Evolutionary conservation across 106 monocot genomes (phyloP).

Genomic region (Platanthera guangdongensis): DNA sequence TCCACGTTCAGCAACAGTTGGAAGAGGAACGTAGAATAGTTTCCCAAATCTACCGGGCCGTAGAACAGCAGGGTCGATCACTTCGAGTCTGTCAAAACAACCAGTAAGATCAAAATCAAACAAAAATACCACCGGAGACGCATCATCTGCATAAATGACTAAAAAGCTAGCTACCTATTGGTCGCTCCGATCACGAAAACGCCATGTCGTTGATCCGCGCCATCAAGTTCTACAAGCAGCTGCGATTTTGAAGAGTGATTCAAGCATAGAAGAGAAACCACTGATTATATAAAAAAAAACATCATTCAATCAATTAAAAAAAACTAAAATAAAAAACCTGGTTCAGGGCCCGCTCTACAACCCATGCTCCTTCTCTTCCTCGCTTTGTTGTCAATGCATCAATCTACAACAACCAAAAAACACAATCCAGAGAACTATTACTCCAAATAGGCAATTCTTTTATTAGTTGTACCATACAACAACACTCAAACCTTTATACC

Average conservation of each 20-base stretch:
- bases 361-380: slow-evolving; percentile 77
- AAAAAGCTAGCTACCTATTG: slow-evolving; percentile 49
- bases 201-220: slow-evolving; percentile 71
- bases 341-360: slow-evolving; percentile 64
- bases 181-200: slow-evolving; percentile 95
- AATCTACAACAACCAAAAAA: slow-evolving; percentile 32
- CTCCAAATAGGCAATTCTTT: not conserved
- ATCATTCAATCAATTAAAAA: not conserved
- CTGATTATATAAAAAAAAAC: not conserved
- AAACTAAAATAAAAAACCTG: slow-evolving; percentile 39
- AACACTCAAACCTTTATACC: no score
- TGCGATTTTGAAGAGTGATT: slow-evolving; percentile 20
- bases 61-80: slow-evolving; percentile 60
- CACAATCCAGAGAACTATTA: not conserved
- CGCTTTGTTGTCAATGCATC: slow-evolving; percentile 86
- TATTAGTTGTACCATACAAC: no score
- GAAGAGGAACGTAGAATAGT: slow-evolving; percentile 58
- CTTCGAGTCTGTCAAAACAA: slow-evolving; percentile 38
- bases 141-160: not conserved
- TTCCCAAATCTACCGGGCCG: slow-evolving; percentile 79
- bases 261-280: not conserved
- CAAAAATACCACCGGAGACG: not conserved
- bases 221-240: slow-evolving; percentile 87
- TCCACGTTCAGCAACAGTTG: slow-evolving; percentile 45
- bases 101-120: not conserved